Base-by-base conservation (phyloP, 495 filamentous ascomycete genomes). In the Penicillium robsamsonii region DNA sequence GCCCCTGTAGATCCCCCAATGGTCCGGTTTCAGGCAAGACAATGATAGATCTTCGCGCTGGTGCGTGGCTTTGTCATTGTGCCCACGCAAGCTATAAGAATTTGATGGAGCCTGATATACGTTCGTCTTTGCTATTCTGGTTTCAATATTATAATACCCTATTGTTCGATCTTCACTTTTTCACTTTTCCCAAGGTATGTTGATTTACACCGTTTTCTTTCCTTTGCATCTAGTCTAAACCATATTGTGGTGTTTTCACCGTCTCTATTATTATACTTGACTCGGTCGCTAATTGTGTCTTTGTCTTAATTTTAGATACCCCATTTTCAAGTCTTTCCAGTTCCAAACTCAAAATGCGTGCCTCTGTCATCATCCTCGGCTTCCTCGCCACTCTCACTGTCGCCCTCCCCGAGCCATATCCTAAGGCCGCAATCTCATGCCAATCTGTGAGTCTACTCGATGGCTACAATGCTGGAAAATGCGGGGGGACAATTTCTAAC, bases 21-120 rank as follows among this genome's bases (percentile, higher is more conserved):
- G 38, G 53, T 40, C 42, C 31, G 53, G 56, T 56, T 53, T 59
- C 38, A 62, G 45, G 17, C 50, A 24, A 42, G 25, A 17, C 42
- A 37, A 42, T n/a, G 35, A 51, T 27, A 25, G 44, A 52, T 50
- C 46, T 9, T 49, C 52, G 41, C 46, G 44, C 49, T 43, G 29
- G 37, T 42, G 55, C 50, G 48, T 55, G 50, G 47, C 46, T 33
- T 49, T 47, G 50, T 50, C 50, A 53, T 44, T 31, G 24, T 22
- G 22, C 30, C 29, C 44, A 17, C 8, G 42, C 50, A 58, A 60
- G 63, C 33, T 66, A 66, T 63, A 66, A 66, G 57, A 63, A 45
- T 22, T 60, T 41, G 45, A 55, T 52, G 49, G 52, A 15, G 31
- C 33, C 52, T 51, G 46, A 65, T 53, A 57, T 42, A 41, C 51